A percentile compares a stretch with the other conserved stretches of the same genome.
phyloP scores from a whole-genome alignment of 352 stramenopile species.

The Halophytophthora polymorphica region DNA sequence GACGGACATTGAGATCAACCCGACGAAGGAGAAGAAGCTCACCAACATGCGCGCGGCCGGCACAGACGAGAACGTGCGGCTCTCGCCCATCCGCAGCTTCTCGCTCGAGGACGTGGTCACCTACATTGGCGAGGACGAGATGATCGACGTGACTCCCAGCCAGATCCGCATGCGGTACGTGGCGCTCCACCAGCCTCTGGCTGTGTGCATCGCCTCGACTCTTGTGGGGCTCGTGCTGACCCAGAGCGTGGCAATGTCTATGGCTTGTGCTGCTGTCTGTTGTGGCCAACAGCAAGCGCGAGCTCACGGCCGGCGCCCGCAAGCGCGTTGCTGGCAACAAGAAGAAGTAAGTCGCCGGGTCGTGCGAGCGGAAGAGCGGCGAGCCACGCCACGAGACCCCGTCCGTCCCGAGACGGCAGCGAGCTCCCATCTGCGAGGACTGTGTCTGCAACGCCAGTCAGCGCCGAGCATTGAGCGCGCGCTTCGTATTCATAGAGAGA shows the following conservation, averaged over 20 bases:
- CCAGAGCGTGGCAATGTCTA: too few species aligned
- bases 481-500: constrained; percentile 33
- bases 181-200: background rate
- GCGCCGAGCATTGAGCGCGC: constrained; percentile 10
- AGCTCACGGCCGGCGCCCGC: constrained; percentile 60
- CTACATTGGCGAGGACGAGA: constrained; percentile 97
- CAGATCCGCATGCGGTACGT: constrained; percentile 90
- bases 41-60: constrained; percentile 95
- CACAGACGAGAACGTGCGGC: constrained; percentile 95
- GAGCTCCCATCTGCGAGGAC: too few species aligned
- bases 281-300: constrained; percentile 45
- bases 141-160: constrained; percentile 96
- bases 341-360: constrained; percentile 48
- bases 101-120: constrained; percentile 97
- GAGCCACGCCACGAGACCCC: background rate
- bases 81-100: constrained; percentile 91
- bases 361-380: background rate
- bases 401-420: background rate
- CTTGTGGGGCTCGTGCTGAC: too few species aligned
- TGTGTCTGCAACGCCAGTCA: constrained; percentile 1
- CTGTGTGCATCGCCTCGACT: background rate
- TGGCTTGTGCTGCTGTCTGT: background rate
- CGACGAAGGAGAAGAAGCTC: constrained; percentile 96
- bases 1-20: constrained; percentile 97
- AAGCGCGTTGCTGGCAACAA: constrained; percentile 50